Percentiles rank a stretch among this genome's conserved stretches.
These are phyloP conservation scores for Paulownia fortunei DNA, from an alignment of 257 asterid genomes.

Conservation along the genomic window DNA sequence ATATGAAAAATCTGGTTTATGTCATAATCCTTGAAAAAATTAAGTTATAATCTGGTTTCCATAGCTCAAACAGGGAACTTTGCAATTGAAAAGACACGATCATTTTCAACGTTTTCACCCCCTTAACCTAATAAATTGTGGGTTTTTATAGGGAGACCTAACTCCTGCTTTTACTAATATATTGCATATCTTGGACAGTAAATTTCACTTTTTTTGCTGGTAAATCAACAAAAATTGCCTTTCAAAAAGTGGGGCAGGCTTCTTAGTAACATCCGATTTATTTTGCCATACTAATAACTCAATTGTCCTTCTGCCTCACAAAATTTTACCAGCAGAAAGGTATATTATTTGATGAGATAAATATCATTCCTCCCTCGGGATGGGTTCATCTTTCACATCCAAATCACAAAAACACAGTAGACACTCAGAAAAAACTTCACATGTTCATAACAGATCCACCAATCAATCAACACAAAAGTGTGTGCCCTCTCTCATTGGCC, in stretches of 20 bases:
- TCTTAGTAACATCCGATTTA: background rate
- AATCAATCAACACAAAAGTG: background rate
- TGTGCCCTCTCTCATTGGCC: slow-evolving; percentile 4
- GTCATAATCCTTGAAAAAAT: background rate
- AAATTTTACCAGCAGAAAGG: slow-evolving; percentile 3
- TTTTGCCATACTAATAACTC: background rate
- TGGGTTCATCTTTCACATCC: background rate
- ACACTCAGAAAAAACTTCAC: background rate
- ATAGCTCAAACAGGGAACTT: background rate
- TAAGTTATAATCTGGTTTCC: too few relatives aligned
- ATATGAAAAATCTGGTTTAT: background rate
- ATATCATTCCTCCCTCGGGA: background rate
- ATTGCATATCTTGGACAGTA: slow-evolving; percentile 4
- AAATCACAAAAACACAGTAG: background rate
- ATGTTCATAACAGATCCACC: background rate
- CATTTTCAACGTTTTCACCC: background rate
- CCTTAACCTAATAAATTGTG: background rate
- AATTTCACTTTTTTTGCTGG: background rate
- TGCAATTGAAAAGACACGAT: slow-evolving; percentile 4
- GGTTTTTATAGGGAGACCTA: background rate
- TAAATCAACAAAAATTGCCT: background rate
- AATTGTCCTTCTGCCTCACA: background rate
- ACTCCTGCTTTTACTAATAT: background rate
- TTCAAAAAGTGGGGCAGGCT: background rate
- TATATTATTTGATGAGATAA: background rate